phyloP scores from a whole-genome alignment of 2,329 filamentous ascomycete genomes.

The Xylariaceae sp. region DNA sequence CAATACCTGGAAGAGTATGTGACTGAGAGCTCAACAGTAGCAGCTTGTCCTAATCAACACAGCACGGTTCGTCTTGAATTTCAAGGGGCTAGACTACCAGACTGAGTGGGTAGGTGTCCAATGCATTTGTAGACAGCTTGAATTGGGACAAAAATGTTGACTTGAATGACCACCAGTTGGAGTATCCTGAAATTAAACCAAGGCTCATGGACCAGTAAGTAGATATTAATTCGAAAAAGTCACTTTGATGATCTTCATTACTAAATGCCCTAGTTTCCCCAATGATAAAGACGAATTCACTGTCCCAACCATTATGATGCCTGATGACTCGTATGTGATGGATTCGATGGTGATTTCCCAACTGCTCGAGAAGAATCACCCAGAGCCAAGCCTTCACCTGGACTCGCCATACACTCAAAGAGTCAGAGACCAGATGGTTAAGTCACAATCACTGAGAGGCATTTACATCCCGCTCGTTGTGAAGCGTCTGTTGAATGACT shows the following conservation, averaged over 20 bases:
- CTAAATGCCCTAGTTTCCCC: conserved; percentile 34
- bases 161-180: conserved; percentile 36
- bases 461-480: conserved; percentile 47
- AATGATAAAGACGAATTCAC: conserved; percentile 23
- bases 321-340: conserved; percentile 56
- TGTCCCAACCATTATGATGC: conserved; percentile 32
- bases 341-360: conserved; percentile 59
- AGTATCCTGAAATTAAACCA: conserved; percentile 61
- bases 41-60: conserved; percentile 2
- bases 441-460: conserved; percentile 30
- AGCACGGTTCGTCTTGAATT: conserved; percentile 65
- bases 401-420: conserved; percentile 46
- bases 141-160: background rate
- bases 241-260: background rate
- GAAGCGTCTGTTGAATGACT: conserved; percentile 44
- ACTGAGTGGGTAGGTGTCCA: conserved; percentile 54
- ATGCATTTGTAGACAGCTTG: background rate
- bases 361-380: conserved; percentile 55
- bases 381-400: conserved; percentile 53
- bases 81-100: conserved; percentile 62
- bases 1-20: conserved; percentile 67
- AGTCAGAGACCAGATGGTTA: conserved; percentile 36
- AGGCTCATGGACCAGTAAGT: conserved; percentile 50
- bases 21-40: background rate
- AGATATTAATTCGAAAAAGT: background rate